Percentiles rank a stretch among this genome's conserved stretches.
phyloP scores from a whole-genome alignment of 768 basidiomycete species.

The Cyclocybe aegerita region DNA sequence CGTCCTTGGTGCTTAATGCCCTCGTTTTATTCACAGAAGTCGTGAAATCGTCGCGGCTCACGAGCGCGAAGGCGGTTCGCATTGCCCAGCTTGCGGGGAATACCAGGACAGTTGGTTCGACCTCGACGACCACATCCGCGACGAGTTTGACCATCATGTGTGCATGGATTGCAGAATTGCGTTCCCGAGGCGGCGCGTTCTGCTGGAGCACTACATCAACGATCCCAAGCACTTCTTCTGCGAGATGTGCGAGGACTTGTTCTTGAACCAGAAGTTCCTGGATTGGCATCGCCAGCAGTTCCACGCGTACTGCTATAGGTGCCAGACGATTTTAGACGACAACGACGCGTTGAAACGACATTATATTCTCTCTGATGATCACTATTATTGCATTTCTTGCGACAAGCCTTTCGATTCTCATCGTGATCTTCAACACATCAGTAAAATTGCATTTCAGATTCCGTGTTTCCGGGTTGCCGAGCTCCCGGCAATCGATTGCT shows the following conservation, averaged over 20 bases:
- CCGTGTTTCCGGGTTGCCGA: no score
- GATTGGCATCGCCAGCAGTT: conserved; percentile 35
- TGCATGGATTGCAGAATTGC: conserved; percentile 48
- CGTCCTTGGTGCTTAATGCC: no score
- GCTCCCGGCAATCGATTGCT: no score
- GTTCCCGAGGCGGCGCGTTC: conserved; percentile 35
- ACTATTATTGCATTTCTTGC: conserved; percentile 48
- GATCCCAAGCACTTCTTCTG: conserved; percentile 53
- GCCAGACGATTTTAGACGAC: conserved; percentile 41
- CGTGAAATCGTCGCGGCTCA: no score
- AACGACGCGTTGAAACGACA: conserved; percentile 45
- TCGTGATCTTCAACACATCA: conserved; percentile 18
- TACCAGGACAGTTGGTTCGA: conserved; percentile 12
- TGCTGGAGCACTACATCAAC: conserved; percentile 53
- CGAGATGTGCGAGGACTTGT: conserved; percentile 46
- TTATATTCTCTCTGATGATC: conserved; percentile 38
- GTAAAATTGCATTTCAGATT: no score
- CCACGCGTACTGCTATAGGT: conserved; percentile 44
- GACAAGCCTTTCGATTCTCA: conserved; percentile 39
- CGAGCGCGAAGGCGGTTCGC: no score
- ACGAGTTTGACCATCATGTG: conserved; percentile 39
- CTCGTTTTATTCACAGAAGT: no score
- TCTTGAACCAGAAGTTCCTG: conserved; percentile 30
- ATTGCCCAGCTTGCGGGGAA: no score
- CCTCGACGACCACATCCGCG: conserved; percentile 31